These are phyloP conservation scores for Exutisphaerella laricina DNA, from an alignment of 2,329 filamentous ascomycete species.

Conservation along the genomic window DNA sequence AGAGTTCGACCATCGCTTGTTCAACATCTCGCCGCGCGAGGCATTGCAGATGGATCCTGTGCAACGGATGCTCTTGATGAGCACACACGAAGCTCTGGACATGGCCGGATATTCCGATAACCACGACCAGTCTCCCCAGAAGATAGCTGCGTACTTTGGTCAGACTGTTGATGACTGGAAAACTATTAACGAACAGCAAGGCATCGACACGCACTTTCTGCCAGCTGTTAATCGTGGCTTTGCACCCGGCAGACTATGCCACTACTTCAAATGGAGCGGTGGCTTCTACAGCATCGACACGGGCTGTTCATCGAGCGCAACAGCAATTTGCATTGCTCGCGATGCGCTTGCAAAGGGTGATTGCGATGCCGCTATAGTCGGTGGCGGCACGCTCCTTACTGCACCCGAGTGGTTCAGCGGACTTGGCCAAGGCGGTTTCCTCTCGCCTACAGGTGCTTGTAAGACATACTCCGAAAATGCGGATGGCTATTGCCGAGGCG, in stretches of 20 bases:
- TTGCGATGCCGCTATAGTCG: slow-evolving; percentile 30
- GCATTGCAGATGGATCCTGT: slow-evolving; percentile 11
- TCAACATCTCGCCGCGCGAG: slow-evolving; percentile 35
- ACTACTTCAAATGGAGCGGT: slow-evolving; percentile 4
- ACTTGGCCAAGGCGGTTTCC: slow-evolving; percentile 36
- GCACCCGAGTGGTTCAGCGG: slow-evolving; percentile 30
- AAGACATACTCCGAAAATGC: slow-evolving; percentile 34
- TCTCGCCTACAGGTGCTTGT: slow-evolving; percentile 44
- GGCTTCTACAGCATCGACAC: not conserved
- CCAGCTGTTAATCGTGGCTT: slow-evolving; percentile 22
- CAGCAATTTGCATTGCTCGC: slow-evolving; percentile 29
- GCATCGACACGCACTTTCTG: slow-evolving; percentile 19
- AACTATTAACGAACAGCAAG: slow-evolving; percentile 19
- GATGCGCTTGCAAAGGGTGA: slow-evolving; percentile 26
- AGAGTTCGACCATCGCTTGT: slow-evolving; percentile 36
- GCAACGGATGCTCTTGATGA: slow-evolving; percentile 5
- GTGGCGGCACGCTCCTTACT: slow-evolving; percentile 34
- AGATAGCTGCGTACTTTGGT: slow-evolving; percentile 33
- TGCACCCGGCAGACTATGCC: slow-evolving; percentile 14
- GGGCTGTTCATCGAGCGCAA: slow-evolving; percentile 3
- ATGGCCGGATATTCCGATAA: slow-evolving; percentile 5
- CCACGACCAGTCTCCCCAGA: slow-evolving; percentile 21
- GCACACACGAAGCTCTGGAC: slow-evolving; percentile 13
- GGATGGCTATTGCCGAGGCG: slow-evolving; percentile 32
- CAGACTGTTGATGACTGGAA: slow-evolving; percentile 31